Percentiles rank a stretch among this genome's conserved stretches.
These are phyloP conservation scores for Stephania japonica DNA, from an alignment of 164 flowering plant genomes.

Conservation along the genomic window DNA sequence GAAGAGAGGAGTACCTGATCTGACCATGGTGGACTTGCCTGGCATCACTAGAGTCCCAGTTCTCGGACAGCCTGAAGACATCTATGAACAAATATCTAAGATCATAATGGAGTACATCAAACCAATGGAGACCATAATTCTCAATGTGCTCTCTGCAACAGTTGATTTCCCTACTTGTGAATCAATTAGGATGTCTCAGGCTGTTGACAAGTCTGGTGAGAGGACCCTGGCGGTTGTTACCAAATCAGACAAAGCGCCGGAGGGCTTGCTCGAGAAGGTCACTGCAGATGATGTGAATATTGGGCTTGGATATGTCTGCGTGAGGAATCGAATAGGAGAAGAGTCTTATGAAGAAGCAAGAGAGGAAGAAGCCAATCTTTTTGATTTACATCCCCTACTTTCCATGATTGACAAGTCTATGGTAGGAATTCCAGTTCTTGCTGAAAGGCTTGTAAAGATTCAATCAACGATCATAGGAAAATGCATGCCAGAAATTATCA, in stretches of 20 bases:
- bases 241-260: conserved; percentile 11
- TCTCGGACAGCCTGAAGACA: conserved; percentile 11
- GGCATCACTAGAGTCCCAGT: conserved; percentile 13
- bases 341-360: conserved; percentile 4
- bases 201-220: conserved; percentile 3
- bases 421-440: conserved; percentile 3
- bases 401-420: conserved; percentile 3
- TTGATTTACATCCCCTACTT: not conserved
- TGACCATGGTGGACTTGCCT: conserved; percentile 13
- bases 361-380: not conserved
- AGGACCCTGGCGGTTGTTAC: conserved; percentile 12
- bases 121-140: conserved; percentile 7
- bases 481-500: conserved; percentile 1
- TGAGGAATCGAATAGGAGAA: conserved; percentile 7
- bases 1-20: conserved; percentile 11
- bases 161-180: conserved; percentile 14
- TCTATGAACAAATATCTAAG: conserved; percentile 6
- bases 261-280: conserved; percentile 8
- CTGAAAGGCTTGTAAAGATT: not conserved
- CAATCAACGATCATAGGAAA: not conserved
- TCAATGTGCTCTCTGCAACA: conserved; percentile 9
- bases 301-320: conserved; percentile 11
- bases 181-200: conserved; percentile 7
- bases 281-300: conserved; percentile 10
- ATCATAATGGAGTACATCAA: conserved; percentile 10